Evolutionary conservation across 495 filamentous ascomycete species (phyloP), one percentile per base, ranked within the genome.

Genomic region (Hypomontagnella submonticulosa): DNA sequence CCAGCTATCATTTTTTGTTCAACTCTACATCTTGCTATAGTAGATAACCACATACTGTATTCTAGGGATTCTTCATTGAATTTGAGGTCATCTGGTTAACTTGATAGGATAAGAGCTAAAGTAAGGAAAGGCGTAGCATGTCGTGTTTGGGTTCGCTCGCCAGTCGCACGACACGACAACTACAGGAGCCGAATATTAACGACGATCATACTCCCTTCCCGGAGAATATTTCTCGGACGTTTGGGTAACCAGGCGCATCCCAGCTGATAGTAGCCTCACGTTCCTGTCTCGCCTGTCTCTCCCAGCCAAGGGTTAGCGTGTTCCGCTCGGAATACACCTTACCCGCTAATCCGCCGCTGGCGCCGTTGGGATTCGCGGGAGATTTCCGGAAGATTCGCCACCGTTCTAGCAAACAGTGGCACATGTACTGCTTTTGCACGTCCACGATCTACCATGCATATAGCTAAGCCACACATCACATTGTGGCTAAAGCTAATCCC

Each of bases 341-440:
- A 20, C 42, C 48, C 37, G 57, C 33, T 47, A 49, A 55, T 52
- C 57, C 52, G 48, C 63, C 50, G 44, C 37, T 56, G 49, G 16
- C 58, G 38, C 32, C 32, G 51, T 51, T 50, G 57, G 32, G n/a
- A 46, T n/a, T 55, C 10, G 37, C 42, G 20, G 37, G 42, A 54
- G 10, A n/a, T 36, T 68, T 69, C 55, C 36, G 44, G 59, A 69
- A 63, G n/a, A 54, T 69, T 69, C 66, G 60, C 66, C 66, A 63
- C 59, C 9, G 13, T 69, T 69, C 66, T 46, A 23, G 54, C 49
- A 49, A 33, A 19, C 57, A 40, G 40, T 43, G 41, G 4, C 42
- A 11, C 43, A 12, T 47, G 18, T 30, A 4, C 11, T 47, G 8
- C 30, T 34, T 3, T 27, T 27, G 3, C 23, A 27, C 23, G 23